phyloP scores from a whole-genome alignment of 495 filamentous ascomycete species.

The Barbatosphaeria neglecta region DNA sequence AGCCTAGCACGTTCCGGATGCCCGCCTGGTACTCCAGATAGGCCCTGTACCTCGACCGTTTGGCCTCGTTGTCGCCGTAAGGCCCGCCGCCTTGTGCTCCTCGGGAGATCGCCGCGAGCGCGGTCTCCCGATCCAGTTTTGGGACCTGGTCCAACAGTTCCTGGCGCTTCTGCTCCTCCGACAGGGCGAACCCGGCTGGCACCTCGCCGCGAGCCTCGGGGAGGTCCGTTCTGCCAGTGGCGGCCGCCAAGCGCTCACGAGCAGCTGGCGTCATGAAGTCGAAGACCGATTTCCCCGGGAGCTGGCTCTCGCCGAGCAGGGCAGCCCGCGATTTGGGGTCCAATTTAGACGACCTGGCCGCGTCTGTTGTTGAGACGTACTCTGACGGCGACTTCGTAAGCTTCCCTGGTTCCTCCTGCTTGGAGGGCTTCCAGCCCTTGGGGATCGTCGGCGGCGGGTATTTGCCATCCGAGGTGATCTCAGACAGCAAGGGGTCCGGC shows the following conservation, averaged over 20 bases:
- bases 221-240: constrained; percentile 64
- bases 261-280: constrained; percentile 80
- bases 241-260: constrained; percentile 62
- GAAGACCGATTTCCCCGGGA: constrained; percentile 91
- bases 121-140: constrained; percentile 58
- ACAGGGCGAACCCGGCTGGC: constrained; percentile 49
- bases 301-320: constrained; percentile 66
- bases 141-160: constrained; percentile 55
- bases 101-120: constrained; percentile 62
- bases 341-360: constrained; percentile 62
- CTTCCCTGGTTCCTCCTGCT: constrained; percentile 30
- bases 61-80: constrained; percentile 70
- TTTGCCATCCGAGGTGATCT: constrained; percentile 45
- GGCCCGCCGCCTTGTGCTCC: constrained; percentile 70
- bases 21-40: constrained; percentile 76
- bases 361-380: constrained; percentile 62
- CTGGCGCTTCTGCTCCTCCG: constrained; percentile 44
- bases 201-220: constrained; percentile 68
- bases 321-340: constrained; percentile 71
- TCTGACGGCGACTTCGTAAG: constrained; percentile 18
- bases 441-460: constrained; percentile 71
- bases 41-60: constrained; percentile 62
- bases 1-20: constrained; percentile 45
- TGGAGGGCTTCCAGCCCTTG: constrained; percentile 61
- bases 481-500: constrained; percentile 38